Evolutionary conservation across 768 basidiomycete species (phyloP).

Genomic region (Strobilomyces echinocephalus): DNA sequence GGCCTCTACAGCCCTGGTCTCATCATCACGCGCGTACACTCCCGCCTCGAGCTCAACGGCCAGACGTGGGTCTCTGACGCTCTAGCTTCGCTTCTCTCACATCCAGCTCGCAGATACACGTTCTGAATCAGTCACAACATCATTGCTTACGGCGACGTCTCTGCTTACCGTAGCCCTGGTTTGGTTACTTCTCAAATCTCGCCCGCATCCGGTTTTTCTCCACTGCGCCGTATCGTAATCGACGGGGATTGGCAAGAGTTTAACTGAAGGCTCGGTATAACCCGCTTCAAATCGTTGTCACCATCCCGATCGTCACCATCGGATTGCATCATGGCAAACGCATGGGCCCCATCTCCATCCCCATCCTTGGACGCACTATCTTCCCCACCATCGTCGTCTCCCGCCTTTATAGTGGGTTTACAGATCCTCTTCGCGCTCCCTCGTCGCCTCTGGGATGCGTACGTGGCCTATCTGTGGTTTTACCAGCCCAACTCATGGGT

Average conservation of each 20-base stretch:
- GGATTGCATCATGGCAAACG: slow-evolving; percentile 7
- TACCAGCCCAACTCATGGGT: slow-evolving; percentile 67
- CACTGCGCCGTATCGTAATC: slow-evolving; percentile 24
- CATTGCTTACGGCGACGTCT: background rate
- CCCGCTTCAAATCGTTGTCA: background rate
- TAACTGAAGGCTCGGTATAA: slow-evolving; percentile 2
- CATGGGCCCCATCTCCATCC: slow-evolving; percentile 6
- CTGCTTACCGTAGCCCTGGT: background rate
- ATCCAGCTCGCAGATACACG: background rate
- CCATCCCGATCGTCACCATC: slow-evolving; percentile 7
- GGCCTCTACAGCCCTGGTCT: slow-evolving; percentile 3
- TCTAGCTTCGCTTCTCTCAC: background rate
- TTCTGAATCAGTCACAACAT: background rate
- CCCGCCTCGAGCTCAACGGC: background rate
- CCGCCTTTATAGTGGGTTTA: slow-evolving; percentile 17
- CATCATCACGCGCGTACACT: slow-evolving; percentile 1
- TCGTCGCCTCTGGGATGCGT: slow-evolving; percentile 50
- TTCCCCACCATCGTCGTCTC: slow-evolving; percentile 10
- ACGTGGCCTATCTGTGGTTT: slow-evolving; percentile 59
- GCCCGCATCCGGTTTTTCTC: slow-evolving; percentile 11
- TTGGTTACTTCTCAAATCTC: background rate
- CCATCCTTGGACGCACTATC: slow-evolving; percentile 5
- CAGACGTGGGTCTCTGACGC: background rate
- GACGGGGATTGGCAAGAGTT: slow-evolving; percentile 4
- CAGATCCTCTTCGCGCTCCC: slow-evolving; percentile 27